Evolutionary conservation across 2,329 filamentous ascomycete genomes (phyloP).

Genomic region (Colletotrichum magnum): DNA sequence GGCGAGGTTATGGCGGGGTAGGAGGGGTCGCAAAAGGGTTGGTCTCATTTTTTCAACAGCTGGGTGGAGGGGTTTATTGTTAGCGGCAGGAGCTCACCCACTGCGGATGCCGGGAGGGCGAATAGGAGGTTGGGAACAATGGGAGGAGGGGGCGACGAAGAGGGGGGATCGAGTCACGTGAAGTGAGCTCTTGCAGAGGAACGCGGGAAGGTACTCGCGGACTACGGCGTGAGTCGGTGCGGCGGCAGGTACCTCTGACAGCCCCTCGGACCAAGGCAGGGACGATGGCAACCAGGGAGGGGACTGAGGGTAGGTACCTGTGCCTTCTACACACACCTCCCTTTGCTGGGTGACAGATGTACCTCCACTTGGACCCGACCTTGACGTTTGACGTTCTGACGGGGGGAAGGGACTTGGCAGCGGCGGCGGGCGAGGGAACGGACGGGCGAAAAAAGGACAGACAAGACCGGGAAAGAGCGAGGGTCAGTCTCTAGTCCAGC

Average conservation of each 20-base stretch:
- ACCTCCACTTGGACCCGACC: conserved; percentile 13
- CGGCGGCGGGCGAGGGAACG: conserved; percentile 5
- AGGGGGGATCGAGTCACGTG: conserved; percentile 34
- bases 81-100: conserved; percentile 42
- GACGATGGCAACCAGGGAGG: too few relatives aligned
- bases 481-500: background rate
- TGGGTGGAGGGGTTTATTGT: conserved; percentile 43
- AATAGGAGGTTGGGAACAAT: conserved; percentile 5
- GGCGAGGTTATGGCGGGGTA: conserved; percentile 43
- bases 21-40: conserved; percentile 44
- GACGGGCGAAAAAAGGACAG: conserved; percentile 2
- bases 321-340: background rate
- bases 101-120: conserved; percentile 28
- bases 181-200: conserved; percentile 38
- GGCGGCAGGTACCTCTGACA: conserved; percentile 18
- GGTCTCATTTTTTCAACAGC: conserved; percentile 45
- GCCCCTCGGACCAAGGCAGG: background rate
- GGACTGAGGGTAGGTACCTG: background rate
- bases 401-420: conserved; percentile 4
- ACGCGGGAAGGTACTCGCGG: conserved; percentile 29
- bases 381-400: conserved; percentile 9
- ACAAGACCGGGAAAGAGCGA: conserved; percentile 18
- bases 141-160: conserved; percentile 14
- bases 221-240: too few relatives aligned
- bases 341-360: background rate